A percentile compares a stretch with the other conserved stretches of the same genome.
Evolutionary conservation across 192 early-diverging fungal genomes (phyloP).

Genomic region (Ambispora gerdemannii): DNA sequence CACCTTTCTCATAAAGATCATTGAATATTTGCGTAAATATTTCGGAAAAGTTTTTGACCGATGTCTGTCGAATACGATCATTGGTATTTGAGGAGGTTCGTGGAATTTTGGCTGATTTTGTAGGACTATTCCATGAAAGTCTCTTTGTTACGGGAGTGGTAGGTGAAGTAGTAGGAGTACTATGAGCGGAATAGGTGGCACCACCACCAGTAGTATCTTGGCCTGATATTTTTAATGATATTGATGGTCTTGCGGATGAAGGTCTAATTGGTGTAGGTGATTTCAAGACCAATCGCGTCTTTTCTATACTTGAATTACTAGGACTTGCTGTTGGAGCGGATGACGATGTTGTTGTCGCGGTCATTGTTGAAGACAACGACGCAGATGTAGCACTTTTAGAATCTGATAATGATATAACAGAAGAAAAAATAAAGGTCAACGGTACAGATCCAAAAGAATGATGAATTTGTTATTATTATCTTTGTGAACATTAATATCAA

Average conservation of each 20-base stretch:
- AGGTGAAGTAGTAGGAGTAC: background rate
- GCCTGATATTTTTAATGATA: too few species aligned
- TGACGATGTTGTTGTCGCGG: background rate
- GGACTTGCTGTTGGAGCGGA: background rate
- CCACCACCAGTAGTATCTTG: too few species aligned
- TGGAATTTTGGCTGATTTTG: background rate
- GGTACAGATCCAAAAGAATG: too few species aligned
- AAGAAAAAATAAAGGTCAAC: too few species aligned
- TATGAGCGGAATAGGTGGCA: background rate
- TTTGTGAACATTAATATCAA: too few species aligned
- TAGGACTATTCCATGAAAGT: conserved; percentile 2
- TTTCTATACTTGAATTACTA: background rate
- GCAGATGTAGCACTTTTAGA: too few species aligned
- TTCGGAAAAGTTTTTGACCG: conserved; percentile 6
- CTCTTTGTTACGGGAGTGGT: background rate
- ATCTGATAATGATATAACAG: too few species aligned
- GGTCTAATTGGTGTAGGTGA: background rate
- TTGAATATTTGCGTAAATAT: conserved; percentile 15
- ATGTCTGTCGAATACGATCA: conserved; percentile 23
- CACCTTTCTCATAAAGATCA: conserved; percentile 13
- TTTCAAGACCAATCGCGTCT: background rate
- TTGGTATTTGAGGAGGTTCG: conserved; percentile 2
- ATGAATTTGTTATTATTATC: too few species aligned
- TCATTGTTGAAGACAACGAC: background rate
- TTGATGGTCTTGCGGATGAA: too few species aligned